phyloP scores from a whole-genome alignment of 2,329 filamentous ascomycete genomes.

The Beauveria scarabaeidicola region DNA sequence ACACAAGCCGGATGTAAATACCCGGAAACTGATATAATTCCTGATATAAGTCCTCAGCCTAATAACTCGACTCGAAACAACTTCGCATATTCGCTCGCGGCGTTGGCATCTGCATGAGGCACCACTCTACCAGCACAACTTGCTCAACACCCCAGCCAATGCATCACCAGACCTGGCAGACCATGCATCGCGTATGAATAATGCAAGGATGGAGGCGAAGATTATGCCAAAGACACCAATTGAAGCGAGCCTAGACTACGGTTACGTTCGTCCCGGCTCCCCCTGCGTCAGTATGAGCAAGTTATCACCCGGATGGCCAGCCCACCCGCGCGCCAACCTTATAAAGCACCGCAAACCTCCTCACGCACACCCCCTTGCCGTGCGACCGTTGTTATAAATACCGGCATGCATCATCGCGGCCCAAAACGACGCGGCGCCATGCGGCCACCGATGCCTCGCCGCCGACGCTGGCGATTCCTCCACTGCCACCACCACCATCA shows the following conservation, averaged over 20 bases:
- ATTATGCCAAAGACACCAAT: no score
- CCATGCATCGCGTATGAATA: neutral
- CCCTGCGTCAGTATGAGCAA: constrained; percentile 24
- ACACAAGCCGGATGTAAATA: neutral
- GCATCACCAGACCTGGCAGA: neutral
- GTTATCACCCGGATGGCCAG: constrained; percentile 19
- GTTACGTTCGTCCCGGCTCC: neutral
- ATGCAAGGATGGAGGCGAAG: neutral
- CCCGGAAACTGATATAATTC: neutral
- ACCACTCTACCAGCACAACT: neutral
- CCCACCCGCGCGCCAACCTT: neutral
- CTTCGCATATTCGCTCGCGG: neutral
- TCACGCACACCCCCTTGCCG: neutral
- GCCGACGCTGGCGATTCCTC: neutral
- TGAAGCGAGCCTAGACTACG: neutral
- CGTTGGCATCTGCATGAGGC: neutral
- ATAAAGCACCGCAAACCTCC: constrained; percentile 11
- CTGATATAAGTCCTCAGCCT: neutral
- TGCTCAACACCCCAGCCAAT: neutral
- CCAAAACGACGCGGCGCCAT: constrained; percentile 1
- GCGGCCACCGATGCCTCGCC: neutral
- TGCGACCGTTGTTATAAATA: constrained; percentile 2
- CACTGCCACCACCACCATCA: neutral
- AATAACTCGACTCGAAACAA: neutral
- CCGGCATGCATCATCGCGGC: neutral